Evolutionary conservation across 1,284 basidiomycete species (phyloP), one percentile per base, ranked within the genome.

Genomic region (Irpex rosettiformis): DNA sequence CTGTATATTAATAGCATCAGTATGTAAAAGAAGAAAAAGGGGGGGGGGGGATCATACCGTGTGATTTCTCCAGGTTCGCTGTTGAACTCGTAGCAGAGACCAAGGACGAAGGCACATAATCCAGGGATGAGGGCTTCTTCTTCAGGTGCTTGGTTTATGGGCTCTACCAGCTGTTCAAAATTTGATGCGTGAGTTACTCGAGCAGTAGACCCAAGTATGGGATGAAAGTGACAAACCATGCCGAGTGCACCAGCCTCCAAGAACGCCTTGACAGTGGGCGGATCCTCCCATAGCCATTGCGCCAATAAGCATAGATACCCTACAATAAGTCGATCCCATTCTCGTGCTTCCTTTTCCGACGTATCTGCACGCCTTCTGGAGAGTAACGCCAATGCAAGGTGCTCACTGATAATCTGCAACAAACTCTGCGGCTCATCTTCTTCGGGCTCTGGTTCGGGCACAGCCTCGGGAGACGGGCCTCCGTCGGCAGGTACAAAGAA

Each of bases 261-360:
- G 69, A 98, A 96, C 70, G 94, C 95, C 57, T 87, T 82, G 49
- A 98, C 94, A 0, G 91, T 89, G 56, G 80, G 82, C 0, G 94
- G 88, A 63, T 96, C 94, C 66, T 98, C 95, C 94, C 95, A 98
- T n/a, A 98, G 78, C 96, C 96, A 99, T 56, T 93, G 91, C 16
- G 85, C 81, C 21, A 99, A 78, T 51, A 97, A 73, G 42, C 86
- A 84, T 45, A 98, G 78, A 71, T 98, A 96, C 1, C 88, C 91
- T 4, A 93, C 86, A 68, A 95, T 88, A 59, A 98, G 78, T 60
- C 94, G 80, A 63, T 94, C 93, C 94, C 95, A 98, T 65, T 96
- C 94, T 57, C 85, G 75, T 4, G 81, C 77, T 64, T 91, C 86
- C 53, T 77, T 72, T 63, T 81, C 79, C 29, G 87, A 91, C 65